Evolutionary conservation across 1,139 yeast species (phyloP).

Genomic region (Fermentozyma sake): DNA sequence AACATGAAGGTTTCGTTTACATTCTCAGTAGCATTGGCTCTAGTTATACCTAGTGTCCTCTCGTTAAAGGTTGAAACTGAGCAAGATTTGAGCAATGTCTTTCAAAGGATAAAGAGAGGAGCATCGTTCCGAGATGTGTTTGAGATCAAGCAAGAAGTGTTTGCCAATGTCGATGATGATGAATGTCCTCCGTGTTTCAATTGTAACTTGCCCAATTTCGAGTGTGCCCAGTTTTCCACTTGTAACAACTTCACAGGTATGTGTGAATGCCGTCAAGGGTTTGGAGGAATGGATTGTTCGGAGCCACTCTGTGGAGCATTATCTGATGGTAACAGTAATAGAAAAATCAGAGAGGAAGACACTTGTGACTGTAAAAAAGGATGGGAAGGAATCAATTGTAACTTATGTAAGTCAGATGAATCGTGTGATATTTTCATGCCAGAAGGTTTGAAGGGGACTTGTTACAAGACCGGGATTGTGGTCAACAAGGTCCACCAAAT

Average conservation of each 20-base stretch:
- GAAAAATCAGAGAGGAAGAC: slow-evolving; percentile 55
- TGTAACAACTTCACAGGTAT: slow-evolving; percentile 87
- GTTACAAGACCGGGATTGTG: slow-evolving; percentile 83
- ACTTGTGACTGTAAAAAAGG: slow-evolving; percentile 75
- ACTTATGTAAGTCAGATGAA: slow-evolving; percentile 64
- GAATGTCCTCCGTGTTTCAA: slow-evolving; percentile 87
- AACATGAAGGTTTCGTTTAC: too few relatives aligned
- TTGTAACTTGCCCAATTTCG: slow-evolving; percentile 87
- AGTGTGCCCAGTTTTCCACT: slow-evolving; percentile 81
- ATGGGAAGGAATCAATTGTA: slow-evolving; percentile 94
- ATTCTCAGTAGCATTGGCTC: too few relatives aligned
- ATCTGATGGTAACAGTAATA: slow-evolving; percentile 54
- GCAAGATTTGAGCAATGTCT: slow-evolving; percentile 6
- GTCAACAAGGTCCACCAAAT: slow-evolving; percentile 81
- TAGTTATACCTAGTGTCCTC: too few relatives aligned
- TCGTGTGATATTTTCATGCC: slow-evolving; percentile 90
- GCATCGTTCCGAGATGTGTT: slow-evolving; percentile 22
- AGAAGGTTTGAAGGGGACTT: slow-evolving; percentile 79
- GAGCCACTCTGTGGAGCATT: slow-evolving; percentile 86
- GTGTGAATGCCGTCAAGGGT: slow-evolving; percentile 90
- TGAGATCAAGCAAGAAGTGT: background rate
- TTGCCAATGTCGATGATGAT: slow-evolving; percentile 23
- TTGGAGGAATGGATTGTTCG: slow-evolving; percentile 90
- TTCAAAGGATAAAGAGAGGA: slow-evolving; percentile 23
- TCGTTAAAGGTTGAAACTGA: slow-evolving; percentile 1